These are phyloP conservation scores for Tylopilus subfusipes DNA, from an alignment of 768 basidiomycete species.

Conservation along the genomic window DNA sequence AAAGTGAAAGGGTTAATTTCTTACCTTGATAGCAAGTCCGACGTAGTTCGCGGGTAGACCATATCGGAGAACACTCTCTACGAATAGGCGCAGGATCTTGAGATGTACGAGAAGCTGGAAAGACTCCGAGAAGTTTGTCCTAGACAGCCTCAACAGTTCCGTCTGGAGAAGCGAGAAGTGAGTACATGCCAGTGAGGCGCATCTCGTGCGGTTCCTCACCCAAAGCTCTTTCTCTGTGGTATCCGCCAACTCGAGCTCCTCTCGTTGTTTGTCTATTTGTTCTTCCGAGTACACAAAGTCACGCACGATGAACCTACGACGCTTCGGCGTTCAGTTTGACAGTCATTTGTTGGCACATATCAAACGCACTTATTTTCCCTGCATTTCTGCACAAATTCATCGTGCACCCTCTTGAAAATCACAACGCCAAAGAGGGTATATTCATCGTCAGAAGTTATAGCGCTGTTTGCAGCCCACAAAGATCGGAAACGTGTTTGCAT, in stretches of 20 bases:
- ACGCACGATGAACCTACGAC: slow-evolving; percentile 80
- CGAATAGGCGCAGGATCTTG: slow-evolving; percentile 86
- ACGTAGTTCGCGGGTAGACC: slow-evolving; percentile 91
- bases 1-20: slow-evolving; percentile 6
- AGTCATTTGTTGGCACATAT: neutral
- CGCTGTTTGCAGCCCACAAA: slow-evolving; percentile 38
- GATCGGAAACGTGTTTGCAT: slow-evolving; percentile 22
- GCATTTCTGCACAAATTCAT: slow-evolving; percentile 91
- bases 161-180: slow-evolving; percentile 48
- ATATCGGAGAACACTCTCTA: slow-evolving; percentile 94
- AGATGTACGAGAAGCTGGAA: slow-evolving; percentile 93
- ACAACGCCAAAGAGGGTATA: slow-evolving; percentile 83
- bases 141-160: slow-evolving; percentile 82
- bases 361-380: slow-evolving; percentile 83
- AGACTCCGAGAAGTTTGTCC: slow-evolving; percentile 96
- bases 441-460: slow-evolving; percentile 82
- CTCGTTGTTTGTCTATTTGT: slow-evolving; percentile 71
- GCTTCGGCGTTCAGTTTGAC: slow-evolving; percentile 7
- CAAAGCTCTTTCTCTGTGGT: slow-evolving; percentile 94
- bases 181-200: neutral
- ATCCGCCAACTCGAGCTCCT: slow-evolving; percentile 77
- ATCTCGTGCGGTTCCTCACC: slow-evolving; percentile 48
- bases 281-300: slow-evolving; percentile 90
- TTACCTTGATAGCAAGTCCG: slow-evolving; percentile 77
- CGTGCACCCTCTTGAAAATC: slow-evolving; percentile 86